Evolutionary conservation across 179 eudicot genomes (phyloP).

Genomic region (Beta corolliflora): DNA sequence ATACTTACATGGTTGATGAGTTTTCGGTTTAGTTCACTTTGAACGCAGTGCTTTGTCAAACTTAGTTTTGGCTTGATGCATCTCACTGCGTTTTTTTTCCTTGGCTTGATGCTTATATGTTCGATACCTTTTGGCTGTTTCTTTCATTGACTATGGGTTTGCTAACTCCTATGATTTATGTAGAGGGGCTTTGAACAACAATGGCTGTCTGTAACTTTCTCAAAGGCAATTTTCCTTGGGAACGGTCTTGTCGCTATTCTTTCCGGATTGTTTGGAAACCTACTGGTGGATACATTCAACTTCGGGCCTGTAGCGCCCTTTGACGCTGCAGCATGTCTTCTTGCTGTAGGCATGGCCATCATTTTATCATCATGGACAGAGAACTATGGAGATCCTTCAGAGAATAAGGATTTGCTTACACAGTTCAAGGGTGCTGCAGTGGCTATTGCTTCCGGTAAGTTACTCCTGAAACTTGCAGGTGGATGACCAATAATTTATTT

Average conservation of each 20-base stretch:
- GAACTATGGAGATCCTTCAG: slow-evolving; percentile 95
- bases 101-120: background rate
- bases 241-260: slow-evolving; percentile 92
- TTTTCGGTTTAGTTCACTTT: too few relatives aligned
- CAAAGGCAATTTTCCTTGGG: slow-evolving; percentile 97
- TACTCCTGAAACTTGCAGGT: slow-evolving; percentile 9
- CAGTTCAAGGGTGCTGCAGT: slow-evolving; percentile 95
- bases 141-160: slow-evolving; percentile 10
- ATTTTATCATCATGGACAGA: slow-evolving; percentile 90
- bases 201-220: slow-evolving; percentile 93
- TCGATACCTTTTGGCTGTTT: background rate
- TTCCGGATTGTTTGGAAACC: slow-evolving; percentile 83
- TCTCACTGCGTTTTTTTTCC: background rate
- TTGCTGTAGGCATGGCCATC: slow-evolving; percentile 90
- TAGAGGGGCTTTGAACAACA: slow-evolving; percentile 97
- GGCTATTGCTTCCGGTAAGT: slow-evolving; percentile 92
- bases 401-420: slow-evolving; percentile 84
- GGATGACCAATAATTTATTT: background rate
- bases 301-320: slow-evolving; percentile 97
- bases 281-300: slow-evolving; percentile 69
- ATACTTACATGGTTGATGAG: background rate
- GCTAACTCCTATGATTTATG: slow-evolving; percentile 26
- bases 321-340: slow-evolving; percentile 91
- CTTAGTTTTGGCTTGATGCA: background rate
- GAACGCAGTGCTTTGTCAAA: background rate